These are phyloP conservation scores for Scheffersomyces ergatensis DNA, from an alignment of 805 yeast species.

Conservation along the genomic window DNA sequence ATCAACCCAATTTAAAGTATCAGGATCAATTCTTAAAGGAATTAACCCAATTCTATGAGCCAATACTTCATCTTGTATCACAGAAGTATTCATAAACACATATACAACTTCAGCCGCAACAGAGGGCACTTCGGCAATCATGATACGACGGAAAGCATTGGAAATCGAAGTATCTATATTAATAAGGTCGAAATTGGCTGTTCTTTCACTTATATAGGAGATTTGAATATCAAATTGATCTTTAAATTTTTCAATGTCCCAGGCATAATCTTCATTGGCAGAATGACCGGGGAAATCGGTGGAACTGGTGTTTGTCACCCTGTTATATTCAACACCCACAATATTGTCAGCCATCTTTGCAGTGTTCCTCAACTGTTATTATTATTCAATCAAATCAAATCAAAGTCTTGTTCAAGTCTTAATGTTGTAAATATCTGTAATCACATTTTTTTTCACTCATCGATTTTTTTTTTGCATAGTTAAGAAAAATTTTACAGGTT, in stretches of 20 bases:
- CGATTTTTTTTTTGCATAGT: no score
- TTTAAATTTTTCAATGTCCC: conserved; percentile 84
- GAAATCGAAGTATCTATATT: conserved; percentile 90
- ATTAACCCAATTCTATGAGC: conserved; percentile 93
- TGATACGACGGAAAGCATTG: conserved; percentile 94
- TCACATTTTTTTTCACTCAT: no score
- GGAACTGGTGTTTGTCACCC: conserved; percentile 85
- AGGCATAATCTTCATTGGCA: conserved; percentile 61
- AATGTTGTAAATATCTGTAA: no score
- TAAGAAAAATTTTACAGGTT: no score
- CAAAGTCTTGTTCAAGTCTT: no score
- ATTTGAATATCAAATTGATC: conserved; percentile 64
- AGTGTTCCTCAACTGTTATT: no score
- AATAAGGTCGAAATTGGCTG: conserved; percentile 82
- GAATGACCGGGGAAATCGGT: conserved; percentile 92
- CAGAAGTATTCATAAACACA: conserved; percentile 91
- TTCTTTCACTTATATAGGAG: conserved; percentile 60
- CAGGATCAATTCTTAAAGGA: conserved; percentile 91
- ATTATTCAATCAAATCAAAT: no score
- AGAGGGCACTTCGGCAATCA: conserved; percentile 95
- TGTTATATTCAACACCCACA: conserved; percentile 84
- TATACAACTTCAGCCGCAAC: conserved; percentile 93
- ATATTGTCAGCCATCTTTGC: conserved; percentile 31
- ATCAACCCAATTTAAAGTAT: conserved; percentile 81
- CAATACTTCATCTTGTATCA: conserved; percentile 94